Evolutionary conservation across 306 rosid genomes (phyloP).

Genomic region (Clitoria ternatea): DNA sequence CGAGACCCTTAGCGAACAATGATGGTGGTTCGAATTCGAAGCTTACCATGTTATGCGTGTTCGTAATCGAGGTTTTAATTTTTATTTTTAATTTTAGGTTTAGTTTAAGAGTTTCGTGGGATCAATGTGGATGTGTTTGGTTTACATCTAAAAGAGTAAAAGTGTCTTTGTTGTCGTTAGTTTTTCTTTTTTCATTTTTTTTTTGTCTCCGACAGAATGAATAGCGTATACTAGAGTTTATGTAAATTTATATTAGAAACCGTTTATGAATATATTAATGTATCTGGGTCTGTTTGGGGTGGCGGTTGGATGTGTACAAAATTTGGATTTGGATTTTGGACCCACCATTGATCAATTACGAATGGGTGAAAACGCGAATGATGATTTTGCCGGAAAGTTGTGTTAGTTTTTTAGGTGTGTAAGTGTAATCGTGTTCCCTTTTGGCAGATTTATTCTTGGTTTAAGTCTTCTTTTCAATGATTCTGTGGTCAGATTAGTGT

Average conservation of each 20-base stretch:
- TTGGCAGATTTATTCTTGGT: no score
- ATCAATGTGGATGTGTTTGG: constrained; percentile 1
- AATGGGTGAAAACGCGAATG: not conserved
- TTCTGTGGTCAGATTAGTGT: no score
- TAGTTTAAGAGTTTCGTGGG: constrained; percentile 1
- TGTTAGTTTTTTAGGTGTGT: no score
- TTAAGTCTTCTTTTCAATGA: no score
- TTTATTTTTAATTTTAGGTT: not conserved
- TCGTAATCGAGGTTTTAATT: no score
- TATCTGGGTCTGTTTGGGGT: not conserved
- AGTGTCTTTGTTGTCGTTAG: not conserved
- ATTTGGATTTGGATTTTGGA: not conserved
- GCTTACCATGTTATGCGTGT: no score
- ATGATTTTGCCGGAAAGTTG: no score
- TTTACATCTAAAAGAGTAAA: not conserved
- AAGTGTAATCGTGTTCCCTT: no score
- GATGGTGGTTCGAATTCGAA: not conserved
- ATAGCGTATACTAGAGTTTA: not conserved
- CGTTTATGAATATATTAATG: not conserved
- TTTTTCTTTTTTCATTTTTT: no score
- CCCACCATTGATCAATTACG: not conserved
- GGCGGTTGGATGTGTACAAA: not conserved
- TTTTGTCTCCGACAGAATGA: not conserved
- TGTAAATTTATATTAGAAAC: constrained; percentile 30
- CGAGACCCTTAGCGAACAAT: constrained; percentile 44